These are phyloP conservation scores for Candida hispaniensis DNA, from an alignment of 805 yeast genomes.

Conservation along the genomic window DNA sequence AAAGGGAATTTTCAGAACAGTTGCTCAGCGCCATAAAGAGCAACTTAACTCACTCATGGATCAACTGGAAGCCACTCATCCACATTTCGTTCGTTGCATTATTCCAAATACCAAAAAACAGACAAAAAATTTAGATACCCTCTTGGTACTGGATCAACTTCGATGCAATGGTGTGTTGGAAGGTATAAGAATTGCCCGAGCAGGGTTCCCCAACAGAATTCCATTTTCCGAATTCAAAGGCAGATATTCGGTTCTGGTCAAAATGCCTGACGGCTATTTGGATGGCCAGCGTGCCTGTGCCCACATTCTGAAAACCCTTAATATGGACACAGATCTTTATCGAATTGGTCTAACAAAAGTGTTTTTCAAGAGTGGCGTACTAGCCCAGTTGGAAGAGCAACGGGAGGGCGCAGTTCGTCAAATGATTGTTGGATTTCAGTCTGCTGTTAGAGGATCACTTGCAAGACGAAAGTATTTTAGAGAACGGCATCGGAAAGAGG, in stretches of 20 bases:
- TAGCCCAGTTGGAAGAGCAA: conserved; percentile 65
- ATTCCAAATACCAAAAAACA: conserved; percentile 73
- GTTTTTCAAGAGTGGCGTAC: conserved; percentile 65
- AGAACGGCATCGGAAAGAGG: conserved; percentile 50
- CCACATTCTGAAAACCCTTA: conserved; percentile 49
- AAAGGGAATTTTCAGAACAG: conserved; percentile 53
- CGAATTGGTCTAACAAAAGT: conserved; percentile 63
- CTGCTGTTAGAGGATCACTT: conserved; percentile 52
- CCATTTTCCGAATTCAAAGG: conserved; percentile 68
- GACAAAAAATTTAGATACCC: conserved; percentile 61
- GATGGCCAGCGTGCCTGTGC: conserved; percentile 61
- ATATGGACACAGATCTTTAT: conserved; percentile 48
- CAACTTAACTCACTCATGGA: conserved; percentile 63
- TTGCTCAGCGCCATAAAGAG: conserved; percentile 80
- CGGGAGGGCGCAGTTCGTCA: conserved; percentile 54
- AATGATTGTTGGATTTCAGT: conserved; percentile 51
- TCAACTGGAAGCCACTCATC: conserved; percentile 70
- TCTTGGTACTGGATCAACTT: conserved; percentile 73
- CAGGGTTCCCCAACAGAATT: conserved; percentile 92
- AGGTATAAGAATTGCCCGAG: conserved; percentile 93
- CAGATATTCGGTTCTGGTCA: conserved; percentile 62
- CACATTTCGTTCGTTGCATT: conserved; percentile 95
- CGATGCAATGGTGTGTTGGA: conserved; percentile 96
- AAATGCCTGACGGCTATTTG: conserved; percentile 32
- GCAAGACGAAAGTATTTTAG: conserved; percentile 40